These are phyloP conservation scores for Zoysia matrella DNA, from an alignment of 202 grass and related monocot genomes.

Conservation along the genomic window DNA sequence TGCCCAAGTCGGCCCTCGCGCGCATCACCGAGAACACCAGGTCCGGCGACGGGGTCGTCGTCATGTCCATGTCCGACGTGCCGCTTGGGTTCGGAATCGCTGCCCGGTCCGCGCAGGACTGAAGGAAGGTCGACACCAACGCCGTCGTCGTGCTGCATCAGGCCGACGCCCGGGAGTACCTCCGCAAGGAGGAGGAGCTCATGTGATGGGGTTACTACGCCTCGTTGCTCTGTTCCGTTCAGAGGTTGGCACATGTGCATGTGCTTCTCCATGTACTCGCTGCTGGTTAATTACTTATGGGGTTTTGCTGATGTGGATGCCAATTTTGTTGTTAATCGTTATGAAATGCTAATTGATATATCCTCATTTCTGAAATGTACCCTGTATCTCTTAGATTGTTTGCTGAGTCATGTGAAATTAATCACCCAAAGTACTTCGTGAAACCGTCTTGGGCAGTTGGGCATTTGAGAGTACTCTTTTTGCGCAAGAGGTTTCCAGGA, in stretches of 20 bases:
- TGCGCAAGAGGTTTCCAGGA: background rate
- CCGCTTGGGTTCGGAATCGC: slow-evolving; percentile 82
- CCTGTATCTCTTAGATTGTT: background rate
- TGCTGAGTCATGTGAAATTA: background rate
- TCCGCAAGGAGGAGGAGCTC: no score
- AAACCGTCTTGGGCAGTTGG: background rate
- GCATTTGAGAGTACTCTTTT: background rate
- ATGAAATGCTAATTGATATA: slow-evolving; percentile 1
- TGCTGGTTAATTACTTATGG: slow-evolving; percentile 26
- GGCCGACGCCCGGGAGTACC: no score
- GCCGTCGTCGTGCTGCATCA: slow-evolving; percentile 4
- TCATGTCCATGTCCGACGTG: slow-evolving; percentile 87
- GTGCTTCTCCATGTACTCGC: background rate
- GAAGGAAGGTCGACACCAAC: slow-evolving; percentile 80
- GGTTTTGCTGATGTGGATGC: background rate
- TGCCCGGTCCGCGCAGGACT: slow-evolving; percentile 77
- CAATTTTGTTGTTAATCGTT: background rate
- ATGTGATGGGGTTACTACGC: background rate
- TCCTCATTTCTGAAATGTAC: background rate
- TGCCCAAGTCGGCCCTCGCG: slow-evolving; percentile 71
- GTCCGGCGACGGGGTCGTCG: slow-evolving; percentile 74
- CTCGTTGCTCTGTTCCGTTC: background rate
- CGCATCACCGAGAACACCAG: slow-evolving; percentile 70
- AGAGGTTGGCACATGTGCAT: background rate
- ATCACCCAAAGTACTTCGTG: background rate